These are phyloP conservation scores for Capsicum rhomboideum DNA, from an alignment of 257 asterid genomes.

Conservation along the genomic window DNA sequence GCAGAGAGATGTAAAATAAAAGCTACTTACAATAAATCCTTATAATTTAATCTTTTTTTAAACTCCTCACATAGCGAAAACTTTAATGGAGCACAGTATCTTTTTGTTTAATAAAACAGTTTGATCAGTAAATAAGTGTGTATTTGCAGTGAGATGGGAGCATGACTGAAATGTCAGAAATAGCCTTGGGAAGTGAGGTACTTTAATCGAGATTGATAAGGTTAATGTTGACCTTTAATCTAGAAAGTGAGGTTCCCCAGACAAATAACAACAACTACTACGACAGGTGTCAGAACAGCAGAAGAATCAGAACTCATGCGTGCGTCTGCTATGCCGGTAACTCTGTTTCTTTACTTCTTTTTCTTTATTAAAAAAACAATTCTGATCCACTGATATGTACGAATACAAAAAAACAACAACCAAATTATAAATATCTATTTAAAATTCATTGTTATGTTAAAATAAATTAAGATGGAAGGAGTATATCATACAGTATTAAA, in stretches of 20 bases:
- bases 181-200: background rate
- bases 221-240: background rate
- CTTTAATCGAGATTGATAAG: background rate
- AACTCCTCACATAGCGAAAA: too few species aligned
- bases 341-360: background rate
- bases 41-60: too few species aligned
- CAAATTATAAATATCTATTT: too few species aligned
- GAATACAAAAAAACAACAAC: too few species aligned
- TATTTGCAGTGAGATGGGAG: background rate
- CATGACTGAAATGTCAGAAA: background rate
- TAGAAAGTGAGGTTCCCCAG: background rate
- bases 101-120: background rate
- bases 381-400: too few species aligned
- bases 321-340: background rate
- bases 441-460: too few species aligned
- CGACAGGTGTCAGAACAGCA: background rate
- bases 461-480: too few species aligned
- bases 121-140: background rate
- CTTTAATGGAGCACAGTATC: too few species aligned
- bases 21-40: too few species aligned
- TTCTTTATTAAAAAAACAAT: too few species aligned
- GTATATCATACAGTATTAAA: too few species aligned
- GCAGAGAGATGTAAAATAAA: too few species aligned
- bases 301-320: background rate
- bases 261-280: background rate